phyloP scores from a whole-genome alignment of 2,329 filamentous ascomycete species.

The Pseudogymnoascus sp. region DNA sequence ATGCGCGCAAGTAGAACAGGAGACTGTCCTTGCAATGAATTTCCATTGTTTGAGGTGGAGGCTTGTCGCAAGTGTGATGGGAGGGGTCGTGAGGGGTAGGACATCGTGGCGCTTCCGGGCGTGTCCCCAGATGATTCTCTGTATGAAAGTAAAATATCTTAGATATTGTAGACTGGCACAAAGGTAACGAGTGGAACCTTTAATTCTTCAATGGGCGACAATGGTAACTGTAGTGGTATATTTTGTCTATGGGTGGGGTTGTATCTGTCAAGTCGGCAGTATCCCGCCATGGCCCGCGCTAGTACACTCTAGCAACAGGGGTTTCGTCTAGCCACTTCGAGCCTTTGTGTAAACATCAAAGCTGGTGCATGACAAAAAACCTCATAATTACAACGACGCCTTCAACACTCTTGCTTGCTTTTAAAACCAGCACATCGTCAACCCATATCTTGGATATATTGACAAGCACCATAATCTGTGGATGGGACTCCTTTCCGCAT shows the following conservation, averaged over 20 bases:
- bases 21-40: conserved; percentile 48
- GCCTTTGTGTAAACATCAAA: conserved; percentile 9
- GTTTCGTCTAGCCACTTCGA: not conserved
- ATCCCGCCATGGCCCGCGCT: not conserved
- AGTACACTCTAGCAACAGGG: not conserved
- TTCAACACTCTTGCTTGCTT: conserved; percentile 6
- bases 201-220: not conserved
- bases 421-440: not conserved
- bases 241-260: conserved; percentile 6
- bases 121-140: not conserved
- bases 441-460: conserved; percentile 8
- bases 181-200: not conserved
- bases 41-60: conserved; percentile 39
- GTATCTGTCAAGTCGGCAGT: conserved; percentile 1
- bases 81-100: conserved; percentile 47
- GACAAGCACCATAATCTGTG: not conserved
- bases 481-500: not conserved
- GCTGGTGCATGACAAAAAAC: not conserved
- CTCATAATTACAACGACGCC: not conserved
- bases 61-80: conserved; percentile 60
- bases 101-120: conserved; percentile 34
- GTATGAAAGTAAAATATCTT: not conserved
- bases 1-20: conserved; percentile 65
- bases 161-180: not conserved
- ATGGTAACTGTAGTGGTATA: conserved; percentile 1